These are phyloP conservation scores for Fomitopsis serialis DNA, from an alignment of 768 basidiomycete species.

Conservation along the genomic window DNA sequence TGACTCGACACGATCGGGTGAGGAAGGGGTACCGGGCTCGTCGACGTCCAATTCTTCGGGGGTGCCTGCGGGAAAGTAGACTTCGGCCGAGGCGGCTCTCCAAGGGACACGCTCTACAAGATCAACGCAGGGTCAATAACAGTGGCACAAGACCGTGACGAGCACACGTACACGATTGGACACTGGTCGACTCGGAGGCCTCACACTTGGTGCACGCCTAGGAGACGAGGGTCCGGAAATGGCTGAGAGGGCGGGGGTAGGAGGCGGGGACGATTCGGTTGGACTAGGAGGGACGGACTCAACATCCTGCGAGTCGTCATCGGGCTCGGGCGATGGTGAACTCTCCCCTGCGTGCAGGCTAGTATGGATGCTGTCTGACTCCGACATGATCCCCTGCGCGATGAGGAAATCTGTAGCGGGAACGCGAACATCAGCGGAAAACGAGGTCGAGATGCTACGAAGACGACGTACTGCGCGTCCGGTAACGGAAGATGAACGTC, in stretches of 20 bases:
- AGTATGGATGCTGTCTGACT: not conserved
- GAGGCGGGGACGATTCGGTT: not conserved
- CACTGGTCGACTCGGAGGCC: not conserved
- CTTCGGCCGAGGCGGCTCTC: not conserved
- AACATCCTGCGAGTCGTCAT: not conserved
- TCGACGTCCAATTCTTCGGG: no score
- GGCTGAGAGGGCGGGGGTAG: not conserved
- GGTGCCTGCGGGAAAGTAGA: no score
- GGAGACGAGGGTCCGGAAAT: not conserved
- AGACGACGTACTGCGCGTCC: constrained; percentile 38
- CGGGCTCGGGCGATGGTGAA: not conserved
- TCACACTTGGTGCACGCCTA: not conserved
- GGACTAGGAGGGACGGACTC: not conserved
- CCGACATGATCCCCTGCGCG: constrained; percentile 17
- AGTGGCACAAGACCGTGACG: not conserved
- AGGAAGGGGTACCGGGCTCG: no score
- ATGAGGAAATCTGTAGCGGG: constrained; percentile 15
- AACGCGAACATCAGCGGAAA: not conserved
- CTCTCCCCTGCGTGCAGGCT: not conserved
- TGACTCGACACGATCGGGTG: no score
- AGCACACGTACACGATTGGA: not conserved
- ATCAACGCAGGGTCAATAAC: not conserved
- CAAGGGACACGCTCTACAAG: not conserved
- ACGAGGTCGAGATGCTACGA: not conserved
- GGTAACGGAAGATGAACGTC: constrained; percentile 64